Base-by-base conservation (phyloP, 192 early-diverging fungal genomes). In the Umbelopsis isabellina region DNA sequence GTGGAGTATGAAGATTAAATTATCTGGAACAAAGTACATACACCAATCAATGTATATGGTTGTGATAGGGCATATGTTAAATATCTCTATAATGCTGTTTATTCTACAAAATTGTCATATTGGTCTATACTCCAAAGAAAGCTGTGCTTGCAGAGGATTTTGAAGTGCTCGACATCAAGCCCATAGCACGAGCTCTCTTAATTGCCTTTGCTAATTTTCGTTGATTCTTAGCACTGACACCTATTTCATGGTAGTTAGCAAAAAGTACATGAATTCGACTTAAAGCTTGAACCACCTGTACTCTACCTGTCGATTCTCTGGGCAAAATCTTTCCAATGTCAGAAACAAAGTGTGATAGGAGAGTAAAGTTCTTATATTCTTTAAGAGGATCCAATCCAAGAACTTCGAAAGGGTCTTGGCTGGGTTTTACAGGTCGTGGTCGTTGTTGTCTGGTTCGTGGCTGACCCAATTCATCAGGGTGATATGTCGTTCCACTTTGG, bases 281-380 rank as follows among this genome's bases (percentile, higher is more conserved):
- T 16, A 16, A 49, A 23, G 23, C 33, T 15, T 3, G 11, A 11
- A n/a, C 11, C 21, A 18, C 2, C 0, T 23, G 11, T 58, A 21
- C 46, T 46, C 53, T 80, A 83, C 81, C 82, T 44, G 82, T 83
- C 21, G 68, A 55, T 71, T 49, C 10, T 50, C 82, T 66, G 48
- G 82, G 79, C n/a, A 83, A 55, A 46, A 83, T 83, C 49, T 77
- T 83, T 13, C 82, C 82, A 68, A 83, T 83, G 65, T 83, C 82
- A 44, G 82, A 83, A 16, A 83, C 78, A 58, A 83, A 83, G 55
- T 67, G 53, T 11, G 79, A 73, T 22, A 83, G 66, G 4, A 83
- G 55, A 30, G 41, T 80, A 50, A 69, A 78, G 55, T 83, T 83
- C 61, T 83, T 83, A 45, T 83, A 83, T 80, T 83, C 82, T 18